Evolutionary conservation across 768 basidiomycete species (phyloP), one percentile per base, ranked within the genome.

Genomic region (Suillus bovinus): DNA sequence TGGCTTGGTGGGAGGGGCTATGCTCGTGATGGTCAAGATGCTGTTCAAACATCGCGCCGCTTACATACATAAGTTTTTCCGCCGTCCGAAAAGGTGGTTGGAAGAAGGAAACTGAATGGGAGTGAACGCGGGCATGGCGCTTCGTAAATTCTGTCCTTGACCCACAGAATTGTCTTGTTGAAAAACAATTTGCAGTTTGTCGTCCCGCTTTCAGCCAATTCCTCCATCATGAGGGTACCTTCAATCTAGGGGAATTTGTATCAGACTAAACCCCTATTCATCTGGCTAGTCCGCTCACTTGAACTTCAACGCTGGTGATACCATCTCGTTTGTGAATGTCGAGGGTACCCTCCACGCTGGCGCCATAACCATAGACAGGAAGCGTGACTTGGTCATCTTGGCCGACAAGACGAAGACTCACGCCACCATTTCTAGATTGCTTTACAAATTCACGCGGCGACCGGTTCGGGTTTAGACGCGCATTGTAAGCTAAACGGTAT

Each of bases 1-100:
- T 85, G 87, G 14, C 84, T 89, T 1, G 90, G 91, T 24, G 90
- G 90, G 27, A 93, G 77, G 49, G 84, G 79, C 90, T 91, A 27
- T 47, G 60, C 36, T 29, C 55, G 27, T 56, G 20, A 38, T 39
- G 24, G 61, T 52, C 38, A 63, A 27, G 17, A 27, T 20, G 27
- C 10, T 8, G 27, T 20, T 41, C n/a, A 39, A 22, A 36, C 14
- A 44, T 60, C 5, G 11, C 54, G 20, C 9, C 53, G 22, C 46
- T 11, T 55, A 79, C 85, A 67, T 64, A 91, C 90, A 77, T 87
- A 90, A 7, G 77, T 82, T 56, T 79, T 80, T 27, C 78, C 82
- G 33, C 85, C 82, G 58, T 84, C 80, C 1, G 74, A 70, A 70
- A 90, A 90, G 0, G 81, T 83, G 4, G 78, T 73, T 1, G 90